Percentiles rank a stretch among this genome's conserved stretches.
These are phyloP conservation scores for Monosporascus sp. DNA, from an alignment of 2,329 filamentous ascomycete genomes.

Conservation along the genomic window DNA sequence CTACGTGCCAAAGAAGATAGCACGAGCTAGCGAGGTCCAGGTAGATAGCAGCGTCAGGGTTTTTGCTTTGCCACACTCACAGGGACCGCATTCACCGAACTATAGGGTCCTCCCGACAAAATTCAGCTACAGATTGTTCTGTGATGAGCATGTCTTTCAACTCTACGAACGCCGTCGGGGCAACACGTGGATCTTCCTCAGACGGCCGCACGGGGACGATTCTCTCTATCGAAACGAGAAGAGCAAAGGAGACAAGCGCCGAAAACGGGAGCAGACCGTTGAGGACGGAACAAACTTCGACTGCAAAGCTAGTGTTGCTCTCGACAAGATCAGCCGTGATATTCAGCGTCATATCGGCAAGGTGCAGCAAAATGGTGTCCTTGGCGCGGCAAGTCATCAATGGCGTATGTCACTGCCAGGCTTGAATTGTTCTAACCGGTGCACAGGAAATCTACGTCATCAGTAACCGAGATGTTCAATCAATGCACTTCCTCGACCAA, in stretches of 20 bases:
- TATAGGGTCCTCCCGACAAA: constrained; percentile 32
- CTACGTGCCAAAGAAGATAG: constrained; percentile 33
- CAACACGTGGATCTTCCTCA: constrained; percentile 35
- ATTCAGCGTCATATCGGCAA: constrained; percentile 32
- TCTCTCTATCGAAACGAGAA: constrained; percentile 21
- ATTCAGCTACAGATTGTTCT: constrained; percentile 32
- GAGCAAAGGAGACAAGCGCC: constrained; percentile 25
- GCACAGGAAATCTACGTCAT: constrained; percentile 37
- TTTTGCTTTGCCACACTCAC: constrained; percentile 34
- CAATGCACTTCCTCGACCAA: constrained; percentile 31
- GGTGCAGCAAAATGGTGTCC: constrained; percentile 30
- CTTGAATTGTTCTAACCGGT: neutral
- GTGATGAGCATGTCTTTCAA: constrained; percentile 31
- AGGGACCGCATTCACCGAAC: constrained; percentile 27
- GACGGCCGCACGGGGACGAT: constrained; percentile 25
- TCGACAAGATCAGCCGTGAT: constrained; percentile 33
- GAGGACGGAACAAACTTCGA: constrained; percentile 1
- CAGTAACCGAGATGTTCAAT: constrained; percentile 34
- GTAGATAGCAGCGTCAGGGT: constrained; percentile 30
- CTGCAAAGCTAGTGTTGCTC: constrained; percentile 27
- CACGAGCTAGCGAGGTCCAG: constrained; percentile 25
- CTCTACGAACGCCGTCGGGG: constrained; percentile 29
- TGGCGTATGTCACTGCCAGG: neutral
- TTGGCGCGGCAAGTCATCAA: constrained; percentile 28
- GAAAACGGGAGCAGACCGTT: constrained; percentile 1